These are phyloP conservation scores for Fusarium anthophilum DNA, from an alignment of 2,329 filamentous ascomycete genomes.

Conservation along the genomic window DNA sequence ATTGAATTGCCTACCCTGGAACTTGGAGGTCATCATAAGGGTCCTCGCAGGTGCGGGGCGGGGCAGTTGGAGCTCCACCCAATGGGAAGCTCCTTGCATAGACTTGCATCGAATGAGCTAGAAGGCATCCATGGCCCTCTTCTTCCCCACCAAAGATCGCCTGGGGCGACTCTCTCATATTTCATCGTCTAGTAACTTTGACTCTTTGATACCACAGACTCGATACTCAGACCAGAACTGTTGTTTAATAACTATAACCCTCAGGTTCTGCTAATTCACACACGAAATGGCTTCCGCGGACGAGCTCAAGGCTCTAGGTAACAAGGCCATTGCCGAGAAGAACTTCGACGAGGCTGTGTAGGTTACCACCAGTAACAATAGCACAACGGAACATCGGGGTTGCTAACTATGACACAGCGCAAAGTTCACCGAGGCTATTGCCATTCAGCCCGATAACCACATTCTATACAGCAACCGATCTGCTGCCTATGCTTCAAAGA, in stretches of 20 bases:
- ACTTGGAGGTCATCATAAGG: conserved; percentile 10
- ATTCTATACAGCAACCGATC: conserved; percentile 98
- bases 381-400: neutral
- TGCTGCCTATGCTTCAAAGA: conserved; percentile 86
- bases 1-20: conserved; percentile 28
- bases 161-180: conserved; percentile 34
- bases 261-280: conserved; percentile 16
- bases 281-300: conserved; percentile 67
- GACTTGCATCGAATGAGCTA: conserved; percentile 55
- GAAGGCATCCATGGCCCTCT: conserved; percentile 49
- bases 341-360: conserved; percentile 97
- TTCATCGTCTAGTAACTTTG: conserved; percentile 27
- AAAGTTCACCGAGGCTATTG: conserved; percentile 94
- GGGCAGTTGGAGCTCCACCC: conserved; percentile 32
- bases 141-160: conserved; percentile 45
- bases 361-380: conserved; percentile 51
- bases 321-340: conserved; percentile 98
- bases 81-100: conserved; percentile 43
- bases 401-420: conserved; percentile 64
- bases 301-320: conserved; percentile 95
- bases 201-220: conserved; percentile 31
- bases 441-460: conserved; percentile 87
- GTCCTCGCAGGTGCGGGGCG: conserved; percentile 30
- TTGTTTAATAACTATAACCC: conserved; percentile 1
- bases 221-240: conserved; percentile 6